Evolutionary conservation across 257 asterid species (phyloP).

Genomic region (Marsdenia floribunda): DNA sequence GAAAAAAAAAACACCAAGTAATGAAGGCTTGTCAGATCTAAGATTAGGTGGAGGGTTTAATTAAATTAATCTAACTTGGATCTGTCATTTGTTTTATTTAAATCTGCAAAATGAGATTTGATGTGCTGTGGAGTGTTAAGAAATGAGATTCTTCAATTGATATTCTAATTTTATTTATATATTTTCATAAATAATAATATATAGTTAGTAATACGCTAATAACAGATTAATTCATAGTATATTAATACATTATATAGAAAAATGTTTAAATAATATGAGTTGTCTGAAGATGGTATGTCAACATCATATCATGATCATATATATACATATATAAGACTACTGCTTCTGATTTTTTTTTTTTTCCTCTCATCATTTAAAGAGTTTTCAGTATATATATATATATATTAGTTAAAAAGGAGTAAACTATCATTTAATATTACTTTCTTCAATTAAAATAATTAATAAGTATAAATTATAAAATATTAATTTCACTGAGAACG

Average conservation of each 20-base stretch:
- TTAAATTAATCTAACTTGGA: slow-evolving; percentile 21
- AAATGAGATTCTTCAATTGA: slow-evolving; percentile 16
- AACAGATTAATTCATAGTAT: slow-evolving; percentile 9
- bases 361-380: not conserved
- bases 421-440: no score
- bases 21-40: not conserved
- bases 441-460: no score
- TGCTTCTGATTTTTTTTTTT: not conserved
- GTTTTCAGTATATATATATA: no score
- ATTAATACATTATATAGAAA: slow-evolving; percentile 3
- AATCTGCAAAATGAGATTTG: slow-evolving; percentile 4
- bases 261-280: slow-evolving; percentile 24
- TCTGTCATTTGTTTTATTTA: slow-evolving; percentile 10
- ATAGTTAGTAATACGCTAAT: not conserved
- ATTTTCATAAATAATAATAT: no score
- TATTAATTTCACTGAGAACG: no score
- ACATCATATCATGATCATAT: slow-evolving; percentile 24
- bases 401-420: no score
- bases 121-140: slow-evolving; percentile 13
- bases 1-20: no score
- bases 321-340: not conserved
- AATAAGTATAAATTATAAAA: no score
- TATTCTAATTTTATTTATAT: slow-evolving; percentile 13
- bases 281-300: slow-evolving; percentile 47
- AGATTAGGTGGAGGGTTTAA: not conserved